Percentiles rank a stretch among this genome's conserved stretches.
These are phyloP conservation scores for Serpula lacrymans DNA, from an alignment of 768 basidiomycete species.

Conservation along the genomic window DNA sequence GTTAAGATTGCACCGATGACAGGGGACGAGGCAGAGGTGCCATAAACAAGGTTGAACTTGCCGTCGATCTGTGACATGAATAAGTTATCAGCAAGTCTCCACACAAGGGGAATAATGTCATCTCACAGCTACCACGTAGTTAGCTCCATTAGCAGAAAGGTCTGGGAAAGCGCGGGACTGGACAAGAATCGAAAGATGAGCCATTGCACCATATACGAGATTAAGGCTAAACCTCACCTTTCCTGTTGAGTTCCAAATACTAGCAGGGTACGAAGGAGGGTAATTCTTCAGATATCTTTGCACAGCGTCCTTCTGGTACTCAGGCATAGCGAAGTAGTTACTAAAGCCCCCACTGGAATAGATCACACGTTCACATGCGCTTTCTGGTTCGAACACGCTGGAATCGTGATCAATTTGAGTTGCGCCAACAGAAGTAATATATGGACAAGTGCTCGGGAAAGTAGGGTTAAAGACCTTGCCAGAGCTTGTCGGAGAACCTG, in stretches of 20 bases:
- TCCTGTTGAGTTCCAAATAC: slow-evolving; percentile 37
- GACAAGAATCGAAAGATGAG: not conserved
- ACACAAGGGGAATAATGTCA: too few relatives aligned
- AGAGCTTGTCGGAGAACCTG: too few relatives aligned
- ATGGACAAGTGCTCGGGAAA: slow-evolving; percentile 43
- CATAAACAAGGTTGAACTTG: slow-evolving; percentile 25
- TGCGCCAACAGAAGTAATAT: slow-evolving; percentile 39
- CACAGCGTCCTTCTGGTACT: slow-evolving; percentile 19
- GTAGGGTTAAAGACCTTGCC: slow-evolving; percentile 52
- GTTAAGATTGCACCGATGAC: slow-evolving; percentile 35
- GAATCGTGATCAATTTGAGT: slow-evolving; percentile 34
- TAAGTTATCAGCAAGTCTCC: too few relatives aligned
- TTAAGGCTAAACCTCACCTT: slow-evolving; percentile 18
- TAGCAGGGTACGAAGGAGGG: slow-evolving; percentile 24
- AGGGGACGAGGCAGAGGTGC: slow-evolving; percentile 33
- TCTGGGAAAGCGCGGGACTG: too few relatives aligned
- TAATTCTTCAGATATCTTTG: slow-evolving; percentile 14
- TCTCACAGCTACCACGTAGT: too few relatives aligned
- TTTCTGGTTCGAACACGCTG: slow-evolving; percentile 27
- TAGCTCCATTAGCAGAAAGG: too few relatives aligned
- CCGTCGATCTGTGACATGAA: too few relatives aligned
- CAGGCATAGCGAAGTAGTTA: slow-evolving; percentile 35
- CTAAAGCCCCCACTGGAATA: slow-evolving; percentile 15
- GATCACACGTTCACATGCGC: slow-evolving; percentile 35
- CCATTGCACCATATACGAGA: not conserved